These are phyloP conservation scores for Drechslerella dactyloides DNA, from an alignment of 2,329 filamentous ascomycete genomes.

Conservation along the genomic window DNA sequence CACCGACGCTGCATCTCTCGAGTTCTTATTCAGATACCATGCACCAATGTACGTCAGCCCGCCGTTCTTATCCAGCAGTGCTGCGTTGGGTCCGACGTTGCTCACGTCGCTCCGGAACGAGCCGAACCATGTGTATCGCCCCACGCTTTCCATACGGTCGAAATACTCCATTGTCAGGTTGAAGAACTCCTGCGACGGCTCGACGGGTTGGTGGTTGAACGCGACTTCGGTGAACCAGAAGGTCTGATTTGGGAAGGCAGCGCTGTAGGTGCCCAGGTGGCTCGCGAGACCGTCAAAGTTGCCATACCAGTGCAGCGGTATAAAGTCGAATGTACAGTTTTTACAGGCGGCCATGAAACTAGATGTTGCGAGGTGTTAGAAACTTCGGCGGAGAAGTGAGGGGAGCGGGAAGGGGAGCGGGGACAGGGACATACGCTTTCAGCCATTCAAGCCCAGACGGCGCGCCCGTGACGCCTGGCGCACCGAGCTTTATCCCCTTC, in stretches of 20 bases:
- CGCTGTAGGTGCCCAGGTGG: constrained; percentile 68
- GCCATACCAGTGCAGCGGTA: constrained; percentile 73
- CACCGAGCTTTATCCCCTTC: constrained; percentile 71
- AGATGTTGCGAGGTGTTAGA: too few species aligned
- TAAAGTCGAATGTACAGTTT: constrained; percentile 68
- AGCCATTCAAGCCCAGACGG: constrained; percentile 71
- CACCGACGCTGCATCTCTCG: constrained; percentile 25
- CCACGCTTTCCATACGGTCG: constrained; percentile 68
- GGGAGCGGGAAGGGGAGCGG: constrained; percentile 61
- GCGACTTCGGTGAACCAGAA: constrained; percentile 85
- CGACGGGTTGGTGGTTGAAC: constrained; percentile 65
- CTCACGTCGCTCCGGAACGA: constrained; percentile 72
- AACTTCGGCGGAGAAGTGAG: constrained; percentile 59
- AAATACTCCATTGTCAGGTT: constrained; percentile 72
- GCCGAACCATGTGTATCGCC: constrained; percentile 76
- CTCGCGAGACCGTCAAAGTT: constrained; percentile 72
- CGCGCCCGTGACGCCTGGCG: constrained; percentile 73
- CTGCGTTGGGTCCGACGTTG: constrained; percentile 75
- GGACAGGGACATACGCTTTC: constrained; percentile 62
- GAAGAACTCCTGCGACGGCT: constrained; percentile 69
- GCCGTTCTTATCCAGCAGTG: constrained; percentile 73
- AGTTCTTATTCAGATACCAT: constrained; percentile 72
- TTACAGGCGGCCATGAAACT: constrained; percentile 52
- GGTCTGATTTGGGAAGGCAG: constrained; percentile 66
- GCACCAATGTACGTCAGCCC: constrained; percentile 75